phyloP scores from a whole-genome alignment of 345 rosid species.

The Mercurialis annua region DNA sequence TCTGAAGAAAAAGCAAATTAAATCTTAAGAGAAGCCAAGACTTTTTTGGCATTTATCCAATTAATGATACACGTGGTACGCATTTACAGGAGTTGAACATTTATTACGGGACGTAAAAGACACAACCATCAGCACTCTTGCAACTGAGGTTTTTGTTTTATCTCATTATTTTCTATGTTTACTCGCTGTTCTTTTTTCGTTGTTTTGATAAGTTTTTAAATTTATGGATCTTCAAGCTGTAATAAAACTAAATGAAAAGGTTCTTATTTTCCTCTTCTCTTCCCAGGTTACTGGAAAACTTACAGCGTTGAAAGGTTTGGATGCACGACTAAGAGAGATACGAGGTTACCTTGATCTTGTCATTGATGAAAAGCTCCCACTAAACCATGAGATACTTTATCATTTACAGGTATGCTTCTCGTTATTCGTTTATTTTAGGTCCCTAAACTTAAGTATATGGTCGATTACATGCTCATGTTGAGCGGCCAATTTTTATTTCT shows the following conservation, averaged over 20 bases:
- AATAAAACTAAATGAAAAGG: background rate
- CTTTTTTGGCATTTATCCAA: background rate
- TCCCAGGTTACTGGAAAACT: constrained; percentile 47
- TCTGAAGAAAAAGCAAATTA: background rate
- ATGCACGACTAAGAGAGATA: constrained; percentile 66
- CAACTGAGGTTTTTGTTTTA: constrained; percentile 54
- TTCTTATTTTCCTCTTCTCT: background rate
- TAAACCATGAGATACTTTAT: constrained; percentile 74
- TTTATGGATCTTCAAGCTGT: background rate
- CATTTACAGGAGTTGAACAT: constrained; percentile 63
- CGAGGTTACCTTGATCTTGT: constrained; percentile 71
- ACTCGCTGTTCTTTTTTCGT: background rate
- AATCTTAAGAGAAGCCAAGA: background rate
- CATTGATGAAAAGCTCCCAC: constrained; percentile 63
- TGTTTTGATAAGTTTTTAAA: background rate
- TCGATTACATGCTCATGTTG: no score
- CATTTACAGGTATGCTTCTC: constrained; percentile 34
- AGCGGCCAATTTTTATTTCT: no score
- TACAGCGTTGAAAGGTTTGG: constrained; percentile 74
- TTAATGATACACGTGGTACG: background rate
- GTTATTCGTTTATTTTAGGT: no score
- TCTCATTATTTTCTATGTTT: background rate
- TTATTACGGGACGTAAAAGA: constrained; percentile 87
- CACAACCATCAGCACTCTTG: constrained; percentile 79
- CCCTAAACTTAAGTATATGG: no score